Evolutionary conservation across 805 yeast genomes (phyloP), one percentile per base, ranked within the genome.

Genomic region (Candida dajiaensis): DNA sequence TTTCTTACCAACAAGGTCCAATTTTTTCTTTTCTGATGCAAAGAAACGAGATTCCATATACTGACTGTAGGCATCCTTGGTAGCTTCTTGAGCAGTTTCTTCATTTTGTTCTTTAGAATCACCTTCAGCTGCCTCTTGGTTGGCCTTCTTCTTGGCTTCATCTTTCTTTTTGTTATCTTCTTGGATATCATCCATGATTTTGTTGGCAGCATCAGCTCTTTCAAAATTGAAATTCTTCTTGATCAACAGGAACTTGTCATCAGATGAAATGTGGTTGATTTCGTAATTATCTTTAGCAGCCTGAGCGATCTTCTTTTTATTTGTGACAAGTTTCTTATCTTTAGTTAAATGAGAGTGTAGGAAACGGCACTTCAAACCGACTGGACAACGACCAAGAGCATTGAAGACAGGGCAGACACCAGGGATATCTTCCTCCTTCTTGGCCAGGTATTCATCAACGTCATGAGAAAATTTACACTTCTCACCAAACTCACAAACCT

Each of bases 311-410:
- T 64, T 62, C 1, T 57, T 77, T 42, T 64, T 62, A 58, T 78
- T 81, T 45, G 64, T 72, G 31, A 72, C 50, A 19, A 83, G 64
- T 49, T 63, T 68, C 45, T 67, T 69, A 16, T 72, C 83, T 28
- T 59, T 60, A 54, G 75, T 62, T 58, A 69, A 76, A 67, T 94
- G 98, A 15, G 87, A 77, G 3, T 76, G 69, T 47, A 94, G 74
- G 88, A 96, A 94, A 57, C 97, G 78, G 68, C 99, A 94, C 64
- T 88, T 92, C 56, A 87, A 67, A 0, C 99, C 99, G 50, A 85
- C 77, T 4, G 96, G 96, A 71, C 99, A 94, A 59, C 79, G 82
- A 0, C 99, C 99, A 31, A 88, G 70, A 1, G 85, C 83, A 29
- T 70, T 70, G 61, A 69, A 89, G 4, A 88, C 96, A 0, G 99